A percentile compares a stretch with the other conserved stretches of the same genome.
Conservation (phyloP, 179 eudicot species). For the Gypsophila paniculata region DNA sequence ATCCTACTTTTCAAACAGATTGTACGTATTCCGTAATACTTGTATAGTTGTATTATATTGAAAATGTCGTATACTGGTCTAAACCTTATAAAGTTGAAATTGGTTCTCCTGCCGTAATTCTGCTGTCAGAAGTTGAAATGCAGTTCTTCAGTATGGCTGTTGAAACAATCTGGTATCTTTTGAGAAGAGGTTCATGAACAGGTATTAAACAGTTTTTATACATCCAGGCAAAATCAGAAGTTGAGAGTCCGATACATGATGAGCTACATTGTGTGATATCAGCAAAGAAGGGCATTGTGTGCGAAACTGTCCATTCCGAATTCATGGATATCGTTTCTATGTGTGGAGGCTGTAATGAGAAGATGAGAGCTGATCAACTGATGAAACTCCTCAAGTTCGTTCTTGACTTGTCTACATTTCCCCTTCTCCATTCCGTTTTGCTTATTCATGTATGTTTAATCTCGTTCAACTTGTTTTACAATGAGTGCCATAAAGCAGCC, state of each 20-base stretch:
- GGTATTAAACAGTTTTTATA: background rate
- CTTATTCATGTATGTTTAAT: too few species aligned
- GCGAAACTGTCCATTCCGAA: constrained; percentile 63
- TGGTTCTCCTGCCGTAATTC: background rate
- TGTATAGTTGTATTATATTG: background rate
- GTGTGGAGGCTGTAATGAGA: constrained; percentile 86
- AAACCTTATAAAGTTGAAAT: background rate
- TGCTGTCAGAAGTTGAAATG: background rate
- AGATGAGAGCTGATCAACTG: constrained; percentile 53
- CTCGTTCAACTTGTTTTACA: too few species aligned
- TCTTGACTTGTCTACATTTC: constrained; percentile 1
- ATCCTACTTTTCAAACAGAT: background rate
- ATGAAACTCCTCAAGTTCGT: constrained; percentile 60
- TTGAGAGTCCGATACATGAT: constrained; percentile 61
- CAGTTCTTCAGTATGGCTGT: background rate
- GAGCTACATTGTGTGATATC: constrained; percentile 41
- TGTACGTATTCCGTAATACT: too few species aligned
- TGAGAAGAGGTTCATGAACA: background rate
- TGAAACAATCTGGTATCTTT: background rate
- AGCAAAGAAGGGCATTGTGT: constrained; percentile 58
- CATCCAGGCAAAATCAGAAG: constrained; percentile 62
- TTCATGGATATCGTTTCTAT: constrained; percentile 73
- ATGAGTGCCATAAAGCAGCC: too few species aligned
- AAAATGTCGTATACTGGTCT: background rate
- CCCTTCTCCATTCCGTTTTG: too few species aligned